A percentile compares a stretch with the other conserved stretches of the same genome.
These are phyloP conservation scores for Chimonanthus praecox DNA, from an alignment of 164 flowering plant species.

Conservation along the genomic window DNA sequence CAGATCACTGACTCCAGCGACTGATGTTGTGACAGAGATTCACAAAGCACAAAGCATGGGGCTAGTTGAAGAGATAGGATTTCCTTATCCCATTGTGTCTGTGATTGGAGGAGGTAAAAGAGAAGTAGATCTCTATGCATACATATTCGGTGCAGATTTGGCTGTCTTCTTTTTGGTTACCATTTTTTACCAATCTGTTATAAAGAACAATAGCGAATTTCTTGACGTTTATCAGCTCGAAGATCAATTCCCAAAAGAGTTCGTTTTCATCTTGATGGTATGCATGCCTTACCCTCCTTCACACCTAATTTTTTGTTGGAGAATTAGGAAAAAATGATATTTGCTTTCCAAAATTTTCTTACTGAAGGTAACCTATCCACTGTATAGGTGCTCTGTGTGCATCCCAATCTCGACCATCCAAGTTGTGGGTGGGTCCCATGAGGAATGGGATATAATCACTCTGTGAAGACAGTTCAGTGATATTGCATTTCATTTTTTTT, in stretches of 20 bases:
- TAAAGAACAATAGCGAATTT: conserved; percentile 78
- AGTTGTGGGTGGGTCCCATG: neutral
- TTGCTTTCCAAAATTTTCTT: neutral
- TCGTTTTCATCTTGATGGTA: conserved; percentile 82
- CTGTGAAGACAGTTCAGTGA: neutral
- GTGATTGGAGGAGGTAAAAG: conserved; percentile 93
- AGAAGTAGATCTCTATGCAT: conserved; percentile 97
- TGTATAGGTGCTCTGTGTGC: neutral
- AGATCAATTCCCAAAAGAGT: conserved; percentile 97
- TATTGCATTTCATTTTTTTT: neutral
- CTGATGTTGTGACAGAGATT: conserved; percentile 86
- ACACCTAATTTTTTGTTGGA: neutral
- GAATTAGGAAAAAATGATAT: too few species aligned
- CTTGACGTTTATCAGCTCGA: conserved; percentile 96
- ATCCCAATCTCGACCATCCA: neutral
- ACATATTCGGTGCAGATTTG: conserved; percentile 89
- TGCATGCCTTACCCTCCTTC: conserved; percentile 6
- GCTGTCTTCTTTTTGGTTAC: conserved; percentile 87
- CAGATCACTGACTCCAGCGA: conserved; percentile 82
- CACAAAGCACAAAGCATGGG: conserved; percentile 43
- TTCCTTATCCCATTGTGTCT: conserved; percentile 75
- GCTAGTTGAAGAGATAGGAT: conserved; percentile 56
- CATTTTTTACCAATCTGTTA: conserved; percentile 82
- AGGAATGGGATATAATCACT: neutral
- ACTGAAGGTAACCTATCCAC: neutral